These are phyloP conservation scores for Apiospora kogelbergensis DNA, from an alignment of 2,329 filamentous ascomycete species.

Conservation along the genomic window DNA sequence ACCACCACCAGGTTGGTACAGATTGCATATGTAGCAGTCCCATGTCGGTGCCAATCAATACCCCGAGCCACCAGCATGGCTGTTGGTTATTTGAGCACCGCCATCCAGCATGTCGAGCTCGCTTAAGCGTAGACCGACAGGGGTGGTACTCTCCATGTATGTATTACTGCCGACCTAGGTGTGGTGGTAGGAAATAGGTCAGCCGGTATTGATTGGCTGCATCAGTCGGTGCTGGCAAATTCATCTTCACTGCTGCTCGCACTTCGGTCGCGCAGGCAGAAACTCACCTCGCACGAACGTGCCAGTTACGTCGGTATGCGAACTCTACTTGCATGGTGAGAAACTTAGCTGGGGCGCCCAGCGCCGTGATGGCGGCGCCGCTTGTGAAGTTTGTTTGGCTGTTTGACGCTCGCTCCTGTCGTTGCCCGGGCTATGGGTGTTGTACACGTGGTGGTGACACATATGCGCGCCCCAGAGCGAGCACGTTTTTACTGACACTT, in stretches of 20 bases:
- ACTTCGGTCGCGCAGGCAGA: not conserved
- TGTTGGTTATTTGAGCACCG: not conserved
- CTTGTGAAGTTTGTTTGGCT: not conserved
- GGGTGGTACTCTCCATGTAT: not conserved
- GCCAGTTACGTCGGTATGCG: not conserved
- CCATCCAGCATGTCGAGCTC: not conserved
- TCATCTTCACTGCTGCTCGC: not conserved
- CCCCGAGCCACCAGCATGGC: not conserved
- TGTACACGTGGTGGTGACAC: conserved; percentile 8
- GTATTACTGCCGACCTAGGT: not conserved
- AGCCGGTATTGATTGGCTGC: not conserved
- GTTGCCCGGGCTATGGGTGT: not conserved
- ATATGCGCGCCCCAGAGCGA: not conserved
- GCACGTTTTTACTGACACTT: not conserved
- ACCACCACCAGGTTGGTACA: not conserved
- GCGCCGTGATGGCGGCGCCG: conserved; percentile 1
- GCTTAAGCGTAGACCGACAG: conserved; percentile 1
- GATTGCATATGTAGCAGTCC: not conserved
- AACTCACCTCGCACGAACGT: conserved; percentile 4
- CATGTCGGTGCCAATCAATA: not conserved
- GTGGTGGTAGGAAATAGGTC: not conserved
- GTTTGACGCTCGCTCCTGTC: conserved; percentile 3
- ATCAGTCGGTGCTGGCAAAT: not conserved
- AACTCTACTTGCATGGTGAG: not conserved
- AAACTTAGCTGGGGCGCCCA: not conserved